Evolutionary conservation across 2,329 filamentous ascomycete genomes (phyloP).

Genomic region (Aspergillus chevalieri): DNA sequence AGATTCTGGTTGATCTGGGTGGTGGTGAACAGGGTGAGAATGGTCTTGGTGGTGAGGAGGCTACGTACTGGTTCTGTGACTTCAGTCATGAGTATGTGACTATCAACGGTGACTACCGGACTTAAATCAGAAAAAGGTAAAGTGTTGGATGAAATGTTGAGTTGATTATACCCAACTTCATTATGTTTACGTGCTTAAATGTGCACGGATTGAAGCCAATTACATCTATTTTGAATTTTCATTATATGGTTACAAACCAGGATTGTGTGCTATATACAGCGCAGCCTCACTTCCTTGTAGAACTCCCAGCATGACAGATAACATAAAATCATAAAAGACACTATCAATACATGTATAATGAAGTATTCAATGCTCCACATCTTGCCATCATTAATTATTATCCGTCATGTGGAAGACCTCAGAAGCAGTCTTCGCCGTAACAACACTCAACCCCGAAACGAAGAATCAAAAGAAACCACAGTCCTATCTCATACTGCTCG

Average conservation of each 20-base stretch:
- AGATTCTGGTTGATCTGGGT: slow-evolving; percentile 55
- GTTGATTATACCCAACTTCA: neutral
- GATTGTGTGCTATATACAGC: slow-evolving; percentile 21
- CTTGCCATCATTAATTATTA: neutral
- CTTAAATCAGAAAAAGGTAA: slow-evolving; percentile 29
- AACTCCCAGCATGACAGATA: neutral
- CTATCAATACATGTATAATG: slow-evolving; percentile 4
- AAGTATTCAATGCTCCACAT: neutral
- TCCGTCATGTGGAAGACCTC: slow-evolving; percentile 5
- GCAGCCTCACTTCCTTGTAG: slow-evolving; percentile 11
- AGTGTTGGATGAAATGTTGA: neutral
- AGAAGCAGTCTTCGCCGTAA: slow-evolving; percentile 13
- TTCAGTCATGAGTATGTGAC: slow-evolving; percentile 65
- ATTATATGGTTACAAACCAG: slow-evolving; percentile 33
- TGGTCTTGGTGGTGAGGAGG: slow-evolving; percentile 45
- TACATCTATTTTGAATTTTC: slow-evolving; percentile 20
- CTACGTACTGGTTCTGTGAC: slow-evolving; percentile 61
- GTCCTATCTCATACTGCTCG: slow-evolving; percentile 27
- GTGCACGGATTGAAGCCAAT: slow-evolving; percentile 10
- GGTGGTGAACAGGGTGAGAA: slow-evolving; percentile 41
- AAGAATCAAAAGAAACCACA: slow-evolving; percentile 18
- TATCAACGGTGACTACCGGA: slow-evolving; percentile 63
- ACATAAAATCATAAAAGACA: neutral
- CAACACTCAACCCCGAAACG: slow-evolving; percentile 22
- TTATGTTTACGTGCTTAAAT: neutral